A percentile compares a stretch with the other conserved stretches of the same genome.
These are phyloP conservation scores for Gyromitra esculenta DNA, from an alignment of 2,329 filamentous ascomycete species.

Conservation along the genomic window DNA sequence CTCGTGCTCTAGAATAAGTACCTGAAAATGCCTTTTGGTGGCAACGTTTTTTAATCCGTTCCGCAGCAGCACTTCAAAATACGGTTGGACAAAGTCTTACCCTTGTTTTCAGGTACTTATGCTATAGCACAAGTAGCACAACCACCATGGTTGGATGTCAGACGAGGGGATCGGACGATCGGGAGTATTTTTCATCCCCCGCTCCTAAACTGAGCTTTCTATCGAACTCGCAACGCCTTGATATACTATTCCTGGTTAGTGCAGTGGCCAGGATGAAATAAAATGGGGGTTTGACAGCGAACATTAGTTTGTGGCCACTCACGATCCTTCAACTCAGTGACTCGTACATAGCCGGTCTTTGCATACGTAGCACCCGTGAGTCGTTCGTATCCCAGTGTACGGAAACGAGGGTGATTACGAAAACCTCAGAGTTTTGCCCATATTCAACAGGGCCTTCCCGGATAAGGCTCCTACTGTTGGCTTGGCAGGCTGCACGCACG, in stretches of 20 bases:
- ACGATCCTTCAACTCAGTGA: background rate
- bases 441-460: background rate
- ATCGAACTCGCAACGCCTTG: background rate
- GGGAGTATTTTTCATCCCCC: background rate
- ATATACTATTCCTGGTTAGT: background rate
- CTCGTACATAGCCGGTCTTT: background rate
- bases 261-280: background rate
- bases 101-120: too few species aligned
- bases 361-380: background rate
- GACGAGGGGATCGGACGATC: background rate
- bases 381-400: background rate
- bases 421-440: background rate
- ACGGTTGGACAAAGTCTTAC: too few species aligned
- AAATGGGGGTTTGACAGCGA: background rate
- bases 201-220: background rate
- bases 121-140: too few species aligned
- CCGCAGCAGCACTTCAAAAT: too few species aligned
- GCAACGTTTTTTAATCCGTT: too few species aligned
- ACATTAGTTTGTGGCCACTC: conserved; percentile 4
- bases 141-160: background rate
- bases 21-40: too few species aligned
- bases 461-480: background rate
- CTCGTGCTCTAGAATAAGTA: too few species aligned
- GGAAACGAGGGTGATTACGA: background rate
- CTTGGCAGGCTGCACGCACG: conserved; percentile 3